phyloP scores from a whole-genome alignment of 1,284 basidiomycete species.

The Tilletia walkeri region DNA sequence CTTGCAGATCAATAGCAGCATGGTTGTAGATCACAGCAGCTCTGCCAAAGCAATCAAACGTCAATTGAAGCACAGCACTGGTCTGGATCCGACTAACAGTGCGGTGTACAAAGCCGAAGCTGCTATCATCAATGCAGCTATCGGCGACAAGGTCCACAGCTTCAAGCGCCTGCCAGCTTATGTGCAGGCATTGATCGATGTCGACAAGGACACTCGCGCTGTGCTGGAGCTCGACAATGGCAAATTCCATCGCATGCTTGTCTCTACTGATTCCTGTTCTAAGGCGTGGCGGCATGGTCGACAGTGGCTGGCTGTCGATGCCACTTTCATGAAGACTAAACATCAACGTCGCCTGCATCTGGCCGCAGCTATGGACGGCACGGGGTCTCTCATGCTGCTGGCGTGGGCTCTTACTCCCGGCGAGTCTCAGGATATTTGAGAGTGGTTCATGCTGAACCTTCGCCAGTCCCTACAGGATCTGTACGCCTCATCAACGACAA shows the following conservation, averaged over 20 bases:
- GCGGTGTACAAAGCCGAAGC: neutral
- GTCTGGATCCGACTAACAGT: neutral
- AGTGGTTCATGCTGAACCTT: neutral
- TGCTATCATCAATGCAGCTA: neutral
- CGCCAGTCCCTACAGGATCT: neutral
- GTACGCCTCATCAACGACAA: neutral
- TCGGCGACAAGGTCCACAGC: neutral
- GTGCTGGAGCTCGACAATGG: neutral
- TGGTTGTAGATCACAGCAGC: neutral
- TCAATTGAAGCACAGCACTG: neutral
- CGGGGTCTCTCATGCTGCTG: neutral
- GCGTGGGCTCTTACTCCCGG: neutral
- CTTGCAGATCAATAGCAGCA: neutral
- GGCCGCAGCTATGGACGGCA: slow-evolving; percentile 3
- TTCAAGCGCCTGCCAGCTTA: neutral
- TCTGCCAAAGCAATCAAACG: neutral
- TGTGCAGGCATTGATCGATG: neutral
- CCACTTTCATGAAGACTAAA: slow-evolving; percentile 2
- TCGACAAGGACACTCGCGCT: neutral
- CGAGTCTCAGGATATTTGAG: neutral
- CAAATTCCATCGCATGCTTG: slow-evolving; percentile 10
- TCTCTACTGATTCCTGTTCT: neutral
- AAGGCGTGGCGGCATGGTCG: neutral
- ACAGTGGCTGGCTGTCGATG: neutral
- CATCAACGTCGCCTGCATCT: neutral